Evolutionary conservation across 2,329 filamentous ascomycete genomes (phyloP).

Genomic region (Phaeosphaeria sp.): DNA sequence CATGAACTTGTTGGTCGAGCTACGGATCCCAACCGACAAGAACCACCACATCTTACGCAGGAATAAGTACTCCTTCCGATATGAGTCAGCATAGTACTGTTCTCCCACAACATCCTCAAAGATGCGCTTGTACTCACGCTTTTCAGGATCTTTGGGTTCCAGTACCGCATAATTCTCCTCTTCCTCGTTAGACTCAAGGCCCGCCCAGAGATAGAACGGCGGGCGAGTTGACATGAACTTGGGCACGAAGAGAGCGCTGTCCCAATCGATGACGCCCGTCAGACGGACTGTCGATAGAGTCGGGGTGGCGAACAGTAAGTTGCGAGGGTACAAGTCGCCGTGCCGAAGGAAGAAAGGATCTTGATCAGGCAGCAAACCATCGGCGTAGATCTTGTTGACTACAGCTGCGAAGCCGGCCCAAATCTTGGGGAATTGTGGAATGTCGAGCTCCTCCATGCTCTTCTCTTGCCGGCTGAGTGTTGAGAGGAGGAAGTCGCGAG

Average conservation of each 20-base stretch:
- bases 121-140: neutral
- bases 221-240: constrained; percentile 1
- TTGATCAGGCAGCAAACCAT: neutral
- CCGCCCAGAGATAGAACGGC: constrained; percentile 3
- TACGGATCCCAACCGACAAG: neutral
- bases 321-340: constrained; percentile 2
- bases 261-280: neutral
- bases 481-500: constrained; percentile 1
- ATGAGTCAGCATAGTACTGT: neutral
- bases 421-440: neutral
- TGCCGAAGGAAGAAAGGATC: neutral
- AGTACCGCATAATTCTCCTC: neutral
- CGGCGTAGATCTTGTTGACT: neutral
- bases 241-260: constrained; percentile 2
- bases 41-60: constrained; percentile 5
- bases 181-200: neutral
- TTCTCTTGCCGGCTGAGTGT: neutral
- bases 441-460: neutral
- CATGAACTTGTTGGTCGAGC: neutral
- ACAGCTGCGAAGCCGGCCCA: neutral
- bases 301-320: neutral
- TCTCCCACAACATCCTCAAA: constrained; percentile 3
- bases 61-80: constrained; percentile 2
- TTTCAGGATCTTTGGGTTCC: neutral
- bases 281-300: neutral